These are phyloP conservation scores for Cenchrus purpureus DNA, from an alignment of 176 grass and related monocot genomes.

Conservation along the genomic window DNA sequence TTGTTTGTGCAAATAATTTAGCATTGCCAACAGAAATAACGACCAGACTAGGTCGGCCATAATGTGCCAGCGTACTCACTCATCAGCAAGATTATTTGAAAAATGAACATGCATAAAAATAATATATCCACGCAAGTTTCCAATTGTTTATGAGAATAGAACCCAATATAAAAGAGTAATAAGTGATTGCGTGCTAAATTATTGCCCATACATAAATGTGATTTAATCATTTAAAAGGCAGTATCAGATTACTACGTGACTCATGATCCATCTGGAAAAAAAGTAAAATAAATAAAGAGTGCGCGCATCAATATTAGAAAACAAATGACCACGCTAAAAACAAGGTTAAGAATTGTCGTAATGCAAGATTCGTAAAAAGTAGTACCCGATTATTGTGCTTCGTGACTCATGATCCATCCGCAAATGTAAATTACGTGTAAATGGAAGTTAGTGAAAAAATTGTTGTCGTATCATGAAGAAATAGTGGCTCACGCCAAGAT, in stretches of 20 bases:
- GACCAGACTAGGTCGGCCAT: slow-evolving; percentile 1
- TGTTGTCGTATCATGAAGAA: too few relatives aligned
- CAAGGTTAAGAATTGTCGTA: neutral
- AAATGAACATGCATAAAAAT: neutral
- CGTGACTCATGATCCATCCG: neutral
- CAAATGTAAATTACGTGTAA: neutral
- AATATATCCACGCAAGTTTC: neutral
- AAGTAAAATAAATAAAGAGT: neutral
- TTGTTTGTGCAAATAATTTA: slow-evolving; percentile 5
- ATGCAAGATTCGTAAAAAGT: neutral
- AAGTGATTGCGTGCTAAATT: neutral
- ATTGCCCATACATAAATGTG: neutral
- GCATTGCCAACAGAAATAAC: slow-evolving; percentile 21
- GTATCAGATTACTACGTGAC: neutral
- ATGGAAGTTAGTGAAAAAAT: neutral
- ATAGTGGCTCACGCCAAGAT: neutral
- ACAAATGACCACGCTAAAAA: neutral
- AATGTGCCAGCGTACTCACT: neutral
- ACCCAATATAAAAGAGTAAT: neutral
- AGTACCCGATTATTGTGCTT: neutral
- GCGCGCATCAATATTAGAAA: neutral
- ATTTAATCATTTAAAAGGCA: neutral
- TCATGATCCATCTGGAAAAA: neutral
- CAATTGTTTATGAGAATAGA: too few relatives aligned
- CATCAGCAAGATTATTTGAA: neutral